Evolutionary conservation across 2,329 filamentous ascomycete genomes (phyloP).

Genomic region (Fusarium hainanense): DNA sequence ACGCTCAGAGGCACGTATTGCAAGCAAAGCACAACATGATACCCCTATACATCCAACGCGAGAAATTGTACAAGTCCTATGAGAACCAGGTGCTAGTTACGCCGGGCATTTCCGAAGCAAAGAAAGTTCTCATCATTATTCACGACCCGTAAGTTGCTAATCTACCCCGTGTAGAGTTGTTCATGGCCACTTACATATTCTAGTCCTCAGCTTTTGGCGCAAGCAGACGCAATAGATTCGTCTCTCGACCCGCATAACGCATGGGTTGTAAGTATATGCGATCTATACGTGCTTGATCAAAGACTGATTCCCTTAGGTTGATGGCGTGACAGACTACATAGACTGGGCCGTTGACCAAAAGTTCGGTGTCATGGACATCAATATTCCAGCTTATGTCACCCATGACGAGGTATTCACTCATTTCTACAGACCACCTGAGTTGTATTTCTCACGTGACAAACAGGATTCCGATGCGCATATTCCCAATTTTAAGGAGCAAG

Average conservation of each 20-base stretch:
- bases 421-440: background rate
- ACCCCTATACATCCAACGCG: conserved; percentile 81
- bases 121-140: conserved; percentile 83
- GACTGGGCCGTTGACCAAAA: conserved; percentile 82
- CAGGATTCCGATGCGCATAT: conserved; percentile 62
- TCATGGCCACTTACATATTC: conserved; percentile 20
- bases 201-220: conserved; percentile 75
- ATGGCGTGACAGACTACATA: conserved; percentile 83
- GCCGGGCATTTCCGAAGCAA: conserved; percentile 72
- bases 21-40: conserved; percentile 81
- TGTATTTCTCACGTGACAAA: conserved; percentile 26
- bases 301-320: conserved; percentile 68
- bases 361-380: conserved; percentile 91
- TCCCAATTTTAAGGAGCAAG: conserved; percentile 57
- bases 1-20: conserved; percentile 78
- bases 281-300: background rate
- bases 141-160: conserved; percentile 80
- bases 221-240: conserved; percentile 76
- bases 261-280: conserved; percentile 75
- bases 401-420: conserved; percentile 64
- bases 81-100: conserved; percentile 89
- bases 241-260: conserved; percentile 84
- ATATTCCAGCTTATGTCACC: conserved; percentile 83
- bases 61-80: conserved; percentile 78
- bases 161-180: background rate